Percentiles rank a stretch among this genome's conserved stretches.
phyloP scores from a whole-genome alignment of 1,139 yeast species.

The Hansenula lynferdii region DNA sequence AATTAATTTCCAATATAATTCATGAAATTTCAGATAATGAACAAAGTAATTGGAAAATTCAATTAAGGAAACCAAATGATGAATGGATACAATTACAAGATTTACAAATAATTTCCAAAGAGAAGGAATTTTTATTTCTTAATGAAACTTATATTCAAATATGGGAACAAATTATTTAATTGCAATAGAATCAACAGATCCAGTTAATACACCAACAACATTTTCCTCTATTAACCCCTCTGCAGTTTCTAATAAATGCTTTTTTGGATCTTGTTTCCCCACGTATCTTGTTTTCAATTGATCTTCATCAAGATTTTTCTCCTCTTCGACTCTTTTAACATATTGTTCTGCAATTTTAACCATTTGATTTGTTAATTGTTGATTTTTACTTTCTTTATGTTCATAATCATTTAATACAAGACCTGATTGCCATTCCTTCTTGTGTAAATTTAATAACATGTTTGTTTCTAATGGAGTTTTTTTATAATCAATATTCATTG shows the following conservation, averaged over 20 bases:
- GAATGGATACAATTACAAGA: conserved; percentile 60
- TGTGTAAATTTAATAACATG: conserved; percentile 91
- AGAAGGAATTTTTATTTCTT: conserved; percentile 56
- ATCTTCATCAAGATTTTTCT: conserved; percentile 81
- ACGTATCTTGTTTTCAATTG: conserved; percentile 93
- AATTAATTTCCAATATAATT: conserved; percentile 46
- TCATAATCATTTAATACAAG: conserved; percentile 74
- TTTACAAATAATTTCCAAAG: conserved; percentile 39
- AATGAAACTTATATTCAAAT: conserved; percentile 62
- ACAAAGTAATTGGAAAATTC: conserved; percentile 45
- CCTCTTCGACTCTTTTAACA: conserved; percentile 89
- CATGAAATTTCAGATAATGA: conserved; percentile 36
- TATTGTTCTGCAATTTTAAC: conserved; percentile 89
- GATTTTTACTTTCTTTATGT: conserved; percentile 71
- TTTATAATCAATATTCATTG: conserved; percentile 90
- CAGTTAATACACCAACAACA: conserved; percentile 79
- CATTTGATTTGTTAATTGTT: conserved; percentile 71
- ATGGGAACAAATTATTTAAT: conserved; percentile 64
- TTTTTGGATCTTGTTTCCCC: conserved; percentile 98
- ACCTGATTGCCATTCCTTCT: conserved; percentile 96
- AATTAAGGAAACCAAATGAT: conserved; percentile 38
- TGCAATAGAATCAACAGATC: conserved; percentile 84
- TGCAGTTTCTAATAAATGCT: conserved; percentile 89
- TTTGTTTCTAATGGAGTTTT: conserved; percentile 91
- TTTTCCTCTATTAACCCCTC: conserved; percentile 85